Evolutionary conservation across 371 early-diverging fungal genomes (phyloP).

Genomic region (Mucor mucedo): DNA sequence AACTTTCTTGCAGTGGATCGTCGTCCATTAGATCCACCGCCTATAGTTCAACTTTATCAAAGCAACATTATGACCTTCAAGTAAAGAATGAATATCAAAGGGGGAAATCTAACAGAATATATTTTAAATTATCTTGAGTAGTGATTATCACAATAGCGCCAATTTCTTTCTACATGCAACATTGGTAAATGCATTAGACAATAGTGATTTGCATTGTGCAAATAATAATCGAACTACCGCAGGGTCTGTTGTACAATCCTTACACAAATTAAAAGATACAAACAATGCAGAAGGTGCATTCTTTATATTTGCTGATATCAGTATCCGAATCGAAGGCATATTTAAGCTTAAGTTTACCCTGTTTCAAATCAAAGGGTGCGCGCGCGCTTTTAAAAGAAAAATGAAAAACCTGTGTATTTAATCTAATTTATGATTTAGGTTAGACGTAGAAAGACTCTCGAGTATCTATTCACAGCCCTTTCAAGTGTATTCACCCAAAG

Average conservation of each 20-base stretch:
- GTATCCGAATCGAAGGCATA: constrained; percentile 87
- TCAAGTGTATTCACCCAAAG: constrained; percentile 85
- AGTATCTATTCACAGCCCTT: constrained; percentile 61
- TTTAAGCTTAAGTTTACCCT: constrained; percentile 90
- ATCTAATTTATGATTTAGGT: constrained; percentile 17
- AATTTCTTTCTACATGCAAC: constrained; percentile 51
- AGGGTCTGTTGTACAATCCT: constrained; percentile 52
- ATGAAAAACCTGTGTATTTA: neutral
- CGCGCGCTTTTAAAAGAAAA: neutral
- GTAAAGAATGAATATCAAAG: constrained; percentile 14
- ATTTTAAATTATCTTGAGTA: constrained; percentile 5
- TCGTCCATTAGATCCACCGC: constrained; percentile 58
- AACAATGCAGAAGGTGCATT: constrained; percentile 81
- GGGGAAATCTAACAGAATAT: neutral
- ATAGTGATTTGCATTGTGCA: constrained; percentile 33
- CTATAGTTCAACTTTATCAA: constrained; percentile 46
- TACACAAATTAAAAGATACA: constrained; percentile 51
- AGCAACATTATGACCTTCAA: constrained; percentile 22
- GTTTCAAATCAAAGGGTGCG: constrained; percentile 81
- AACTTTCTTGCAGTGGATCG: constrained; percentile 42
- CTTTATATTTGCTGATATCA: constrained; percentile 95
- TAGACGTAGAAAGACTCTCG: constrained; percentile 33
- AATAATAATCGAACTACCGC: constrained; percentile 50
- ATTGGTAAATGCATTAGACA: constrained; percentile 29
- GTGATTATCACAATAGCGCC: constrained; percentile 37